Conservation (phyloP, 148 eudicot species). For the Cornus controversa region DNA sequence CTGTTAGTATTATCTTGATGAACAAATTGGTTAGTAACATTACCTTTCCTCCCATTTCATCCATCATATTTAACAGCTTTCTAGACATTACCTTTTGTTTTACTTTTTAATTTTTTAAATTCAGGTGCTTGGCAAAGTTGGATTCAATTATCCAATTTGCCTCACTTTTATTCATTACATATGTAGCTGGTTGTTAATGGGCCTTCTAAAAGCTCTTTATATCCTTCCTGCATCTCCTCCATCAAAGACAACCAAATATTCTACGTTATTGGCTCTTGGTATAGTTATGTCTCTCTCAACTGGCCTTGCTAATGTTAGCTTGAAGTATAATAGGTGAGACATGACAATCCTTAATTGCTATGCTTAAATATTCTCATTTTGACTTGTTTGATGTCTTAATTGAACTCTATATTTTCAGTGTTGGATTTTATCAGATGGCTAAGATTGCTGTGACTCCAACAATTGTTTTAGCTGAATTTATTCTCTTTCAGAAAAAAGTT, state of each 20-base stretch:
- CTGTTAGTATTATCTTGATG: constrained; percentile 86
- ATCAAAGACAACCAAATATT: constrained; percentile 63
- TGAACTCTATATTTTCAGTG: constrained; percentile 45
- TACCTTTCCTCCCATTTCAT: not conserved
- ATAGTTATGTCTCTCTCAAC: constrained; percentile 90
- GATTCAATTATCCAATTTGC: constrained; percentile 88
- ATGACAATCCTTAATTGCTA: not conserved
- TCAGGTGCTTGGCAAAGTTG: constrained; percentile 79
- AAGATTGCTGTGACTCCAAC: constrained; percentile 95
- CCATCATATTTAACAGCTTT: not conserved
- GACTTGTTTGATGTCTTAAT: constrained; percentile 8
- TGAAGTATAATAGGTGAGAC: constrained; percentile 84
- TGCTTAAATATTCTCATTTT: not conserved
- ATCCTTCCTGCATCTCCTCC: constrained; percentile 70
- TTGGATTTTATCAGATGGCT: constrained; percentile 99
- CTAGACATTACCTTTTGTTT: constrained; percentile 6
- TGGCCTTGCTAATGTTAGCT: constrained; percentile 95
- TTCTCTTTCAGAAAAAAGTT: constrained; percentile 62
- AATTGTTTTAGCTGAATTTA: constrained; percentile 81
- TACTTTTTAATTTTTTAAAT: constrained; percentile 3
- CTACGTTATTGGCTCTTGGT: constrained; percentile 76
- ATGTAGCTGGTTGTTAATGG: constrained; percentile 88
- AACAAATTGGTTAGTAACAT: constrained; percentile 68
- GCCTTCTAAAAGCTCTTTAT: constrained; percentile 63
- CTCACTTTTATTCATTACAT: constrained; percentile 85